These are phyloP conservation scores for Ogataea nakhonphanomensis DNA, from an alignment of 805 yeast genomes.

Conservation along the genomic window DNA sequence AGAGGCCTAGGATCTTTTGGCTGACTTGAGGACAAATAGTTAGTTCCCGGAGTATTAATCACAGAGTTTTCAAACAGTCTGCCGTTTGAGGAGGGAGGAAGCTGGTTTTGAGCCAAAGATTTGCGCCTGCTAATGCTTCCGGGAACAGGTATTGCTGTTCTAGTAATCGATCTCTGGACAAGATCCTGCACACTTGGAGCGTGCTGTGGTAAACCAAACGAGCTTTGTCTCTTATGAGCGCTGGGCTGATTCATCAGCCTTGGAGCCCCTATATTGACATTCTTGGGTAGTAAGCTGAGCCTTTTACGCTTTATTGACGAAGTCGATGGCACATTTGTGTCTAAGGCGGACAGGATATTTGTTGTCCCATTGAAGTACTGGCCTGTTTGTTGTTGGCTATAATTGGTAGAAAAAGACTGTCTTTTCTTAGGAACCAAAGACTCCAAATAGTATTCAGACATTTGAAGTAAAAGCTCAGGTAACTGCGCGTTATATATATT, in stretches of 20 bases:
- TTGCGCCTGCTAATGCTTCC: constrained; percentile 15
- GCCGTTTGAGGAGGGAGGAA: constrained; percentile 24
- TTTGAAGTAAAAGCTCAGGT: not conserved
- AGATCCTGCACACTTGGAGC: constrained; percentile 25
- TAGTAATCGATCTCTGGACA: constrained; percentile 27
- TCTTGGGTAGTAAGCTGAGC: constrained; percentile 29
- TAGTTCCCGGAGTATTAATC: constrained; percentile 16
- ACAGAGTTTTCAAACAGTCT: constrained; percentile 21
- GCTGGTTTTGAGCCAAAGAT: constrained; percentile 10
- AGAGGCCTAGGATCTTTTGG: constrained; percentile 70
- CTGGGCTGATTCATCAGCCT: constrained; percentile 24
- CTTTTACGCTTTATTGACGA: constrained; percentile 25
- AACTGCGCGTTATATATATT: constrained; percentile 4
- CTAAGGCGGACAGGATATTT: constrained; percentile 15
- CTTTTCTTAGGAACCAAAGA: constrained; percentile 22
- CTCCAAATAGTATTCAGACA: constrained; percentile 21
- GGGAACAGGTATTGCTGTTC: constrained; percentile 19
- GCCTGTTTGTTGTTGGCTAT: constrained; percentile 14
- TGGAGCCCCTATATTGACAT: constrained; percentile 31
- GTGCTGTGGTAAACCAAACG: constrained; percentile 21
- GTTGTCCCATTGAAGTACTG: constrained; percentile 17
- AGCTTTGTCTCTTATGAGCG: constrained; percentile 25
- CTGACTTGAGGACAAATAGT: constrained; percentile 12
- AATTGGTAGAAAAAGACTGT: constrained; percentile 18
- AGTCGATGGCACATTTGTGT: not conserved